phyloP scores from a whole-genome alignment of 495 filamentous ascomycete genomes.

The Penicillium roqueforti region DNA sequence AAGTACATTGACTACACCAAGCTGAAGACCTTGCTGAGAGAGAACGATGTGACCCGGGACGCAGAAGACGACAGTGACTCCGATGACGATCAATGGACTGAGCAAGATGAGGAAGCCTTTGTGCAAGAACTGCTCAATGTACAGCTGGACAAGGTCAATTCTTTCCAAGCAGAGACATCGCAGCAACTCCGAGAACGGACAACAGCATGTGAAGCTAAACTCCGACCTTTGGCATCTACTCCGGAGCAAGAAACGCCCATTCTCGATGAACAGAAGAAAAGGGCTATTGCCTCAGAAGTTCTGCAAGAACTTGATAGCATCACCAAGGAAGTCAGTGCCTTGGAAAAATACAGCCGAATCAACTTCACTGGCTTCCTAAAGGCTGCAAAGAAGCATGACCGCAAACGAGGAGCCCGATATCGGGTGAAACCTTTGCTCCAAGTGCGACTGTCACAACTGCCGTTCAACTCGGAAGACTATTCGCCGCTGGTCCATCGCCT shows the following conservation, averaged over 20 bases:
- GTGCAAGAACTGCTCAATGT: slow-evolving; percentile 92
- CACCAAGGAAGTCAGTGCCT: slow-evolving; percentile 83
- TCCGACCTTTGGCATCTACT: slow-evolving; percentile 43
- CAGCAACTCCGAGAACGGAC: slow-evolving; percentile 66
- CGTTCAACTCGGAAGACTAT: slow-evolving; percentile 95
- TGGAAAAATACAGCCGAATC: slow-evolving; percentile 91
- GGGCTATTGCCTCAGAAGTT: slow-evolving; percentile 59
- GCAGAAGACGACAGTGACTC: slow-evolving; percentile 49
- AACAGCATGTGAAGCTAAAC: slow-evolving; percentile 49
- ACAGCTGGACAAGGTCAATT: slow-evolving; percentile 91
- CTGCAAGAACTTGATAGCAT: slow-evolving; percentile 78
- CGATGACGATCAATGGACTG: slow-evolving; percentile 69
- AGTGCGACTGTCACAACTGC: slow-evolving; percentile 76
- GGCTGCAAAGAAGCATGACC: slow-evolving; percentile 97
- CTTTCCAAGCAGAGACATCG: slow-evolving; percentile 76
- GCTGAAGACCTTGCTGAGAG: slow-evolving; percentile 82
- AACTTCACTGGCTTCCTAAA: slow-evolving; percentile 98
- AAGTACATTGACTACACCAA: slow-evolving; percentile 94
- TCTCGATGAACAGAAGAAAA: slow-evolving; percentile 40
- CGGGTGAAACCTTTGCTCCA: slow-evolving; percentile 86
- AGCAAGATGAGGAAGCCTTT: slow-evolving; percentile 90
- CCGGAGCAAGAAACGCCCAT: slow-evolving; percentile 27
- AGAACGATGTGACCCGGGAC: slow-evolving; percentile 46
- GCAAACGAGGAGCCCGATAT: slow-evolving; percentile 76
- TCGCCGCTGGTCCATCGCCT: slow-evolving; percentile 80